These are phyloP conservation scores for Penicillium nordicum DNA, from an alignment of 2,329 filamentous ascomycete species.

Conservation along the genomic window DNA sequence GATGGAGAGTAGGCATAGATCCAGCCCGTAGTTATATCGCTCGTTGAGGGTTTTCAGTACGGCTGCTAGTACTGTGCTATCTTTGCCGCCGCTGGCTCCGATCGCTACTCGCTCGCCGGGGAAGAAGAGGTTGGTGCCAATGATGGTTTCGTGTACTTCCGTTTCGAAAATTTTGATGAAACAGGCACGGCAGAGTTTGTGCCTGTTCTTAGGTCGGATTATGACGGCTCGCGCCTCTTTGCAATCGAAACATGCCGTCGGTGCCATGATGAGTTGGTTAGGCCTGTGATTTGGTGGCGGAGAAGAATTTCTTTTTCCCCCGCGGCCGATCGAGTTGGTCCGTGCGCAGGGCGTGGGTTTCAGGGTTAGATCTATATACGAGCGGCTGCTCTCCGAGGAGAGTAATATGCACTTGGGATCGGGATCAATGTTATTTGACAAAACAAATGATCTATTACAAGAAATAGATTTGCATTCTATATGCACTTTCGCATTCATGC, in stretches of 20 bases:
- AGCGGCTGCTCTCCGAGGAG: background rate
- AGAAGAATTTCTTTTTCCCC: conserved; percentile 21
- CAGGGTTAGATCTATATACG: background rate
- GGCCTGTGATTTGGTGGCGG: conserved; percentile 13
- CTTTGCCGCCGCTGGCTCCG: conserved; percentile 93
- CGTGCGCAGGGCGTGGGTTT: background rate
- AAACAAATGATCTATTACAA: background rate
- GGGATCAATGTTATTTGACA: background rate
- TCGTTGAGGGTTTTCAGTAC: conserved; percentile 94
- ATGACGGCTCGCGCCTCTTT: conserved; percentile 76
- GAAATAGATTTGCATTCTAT: no score
- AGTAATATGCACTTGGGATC: background rate
- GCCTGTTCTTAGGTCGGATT: conserved; percentile 88
- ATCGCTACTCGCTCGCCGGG: conserved; percentile 87
- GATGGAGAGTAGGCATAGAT: conserved; percentile 83
- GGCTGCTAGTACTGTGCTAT: conserved; percentile 91
- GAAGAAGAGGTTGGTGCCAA: conserved; percentile 72
- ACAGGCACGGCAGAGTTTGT: conserved; percentile 86
- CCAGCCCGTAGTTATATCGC: conserved; percentile 77
- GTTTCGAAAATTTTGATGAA: conserved; percentile 86
- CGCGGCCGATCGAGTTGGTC: conserved; percentile 7
- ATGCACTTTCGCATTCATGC: background rate
- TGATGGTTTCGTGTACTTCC: conserved; percentile 91
- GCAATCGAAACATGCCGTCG: conserved; percentile 72
- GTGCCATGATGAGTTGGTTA: conserved; percentile 60